Conservation (phyloP, 2,329 filamentous ascomycete genomes). For the Dactylellina drechsleri region DNA sequence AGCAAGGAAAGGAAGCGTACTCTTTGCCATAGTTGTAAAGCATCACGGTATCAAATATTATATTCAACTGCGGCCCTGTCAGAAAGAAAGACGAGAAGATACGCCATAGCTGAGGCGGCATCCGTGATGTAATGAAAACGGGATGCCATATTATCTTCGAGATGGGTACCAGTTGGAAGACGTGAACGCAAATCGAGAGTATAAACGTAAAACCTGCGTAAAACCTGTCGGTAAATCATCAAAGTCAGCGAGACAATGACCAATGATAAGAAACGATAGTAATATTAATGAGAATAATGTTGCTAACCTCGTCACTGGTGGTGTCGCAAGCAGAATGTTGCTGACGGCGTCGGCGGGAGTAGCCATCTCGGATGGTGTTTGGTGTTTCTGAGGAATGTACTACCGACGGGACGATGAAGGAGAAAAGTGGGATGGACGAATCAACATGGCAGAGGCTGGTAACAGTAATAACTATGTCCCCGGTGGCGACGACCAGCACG, state of each 20-base stretch:
- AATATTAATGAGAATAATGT: neutral
- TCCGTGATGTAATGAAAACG: constrained; percentile 31
- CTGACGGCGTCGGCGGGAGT: constrained; percentile 37
- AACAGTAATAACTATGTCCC: neutral
- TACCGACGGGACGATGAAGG: constrained; percentile 34
- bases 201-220: constrained; percentile 41
- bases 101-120: constrained; percentile 51
- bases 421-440: constrained; percentile 12
- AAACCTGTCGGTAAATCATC: constrained; percentile 17
- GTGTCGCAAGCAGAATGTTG: constrained; percentile 37
- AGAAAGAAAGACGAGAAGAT: constrained; percentile 48
- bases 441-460: constrained; percentile 5
- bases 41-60: constrained; percentile 43
- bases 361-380: constrained; percentile 30
- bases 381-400: constrained; percentile 3
- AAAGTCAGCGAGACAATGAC: neutral
- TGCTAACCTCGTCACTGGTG: constrained; percentile 49
- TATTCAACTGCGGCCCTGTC: constrained; percentile 21
- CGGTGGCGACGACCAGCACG: constrained; percentile 23
- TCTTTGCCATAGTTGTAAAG: constrained; percentile 48
- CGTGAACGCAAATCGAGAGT: constrained; percentile 19
- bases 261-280: neutral
- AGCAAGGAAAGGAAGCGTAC: constrained; percentile 15
- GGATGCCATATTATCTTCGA: constrained; percentile 43
- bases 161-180: constrained; percentile 24